Evolutionary conservation across 2,329 filamentous ascomycete species (phyloP).

Genomic region (Incumbomyces delicatus): DNA sequence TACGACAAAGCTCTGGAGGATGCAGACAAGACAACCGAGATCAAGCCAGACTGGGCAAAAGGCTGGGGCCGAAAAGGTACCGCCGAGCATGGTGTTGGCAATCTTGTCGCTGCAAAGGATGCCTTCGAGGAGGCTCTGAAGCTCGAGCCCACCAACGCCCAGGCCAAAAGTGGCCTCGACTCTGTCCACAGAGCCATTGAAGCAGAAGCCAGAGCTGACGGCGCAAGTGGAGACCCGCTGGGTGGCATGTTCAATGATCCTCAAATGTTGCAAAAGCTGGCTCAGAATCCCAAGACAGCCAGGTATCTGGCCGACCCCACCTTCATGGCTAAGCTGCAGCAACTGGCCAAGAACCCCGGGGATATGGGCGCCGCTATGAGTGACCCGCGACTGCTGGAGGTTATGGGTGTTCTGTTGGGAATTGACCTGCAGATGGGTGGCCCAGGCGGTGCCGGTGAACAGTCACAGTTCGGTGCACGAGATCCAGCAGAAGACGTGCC

Average conservation of each 20-base stretch:
- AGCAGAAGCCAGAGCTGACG: conserved; percentile 56
- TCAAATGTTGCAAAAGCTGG: conserved; percentile 78
- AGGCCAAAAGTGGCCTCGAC: conserved; percentile 78
- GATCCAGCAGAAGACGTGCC: conserved; percentile 62
- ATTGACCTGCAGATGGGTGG: conserved; percentile 74
- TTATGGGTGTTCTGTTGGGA: conserved; percentile 86
- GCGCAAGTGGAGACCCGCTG: conserved; percentile 61
- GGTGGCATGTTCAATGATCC: conserved; percentile 92
- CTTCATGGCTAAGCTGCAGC: conserved; percentile 86
- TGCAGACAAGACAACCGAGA: conserved; percentile 82
- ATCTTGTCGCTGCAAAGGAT: conserved; percentile 74
- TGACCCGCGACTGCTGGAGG: conserved; percentile 86
- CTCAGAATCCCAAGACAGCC: conserved; percentile 87
- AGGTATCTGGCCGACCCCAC: conserved; percentile 65
- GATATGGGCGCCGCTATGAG: conserved; percentile 67
- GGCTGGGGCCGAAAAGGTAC: conserved; percentile 91
- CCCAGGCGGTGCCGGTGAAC: conserved; percentile 34
- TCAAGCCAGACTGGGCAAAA: conserved; percentile 98
- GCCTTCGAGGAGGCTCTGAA: conserved; percentile 94
- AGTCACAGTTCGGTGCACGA: conserved; percentile 23
- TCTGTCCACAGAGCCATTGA: conserved; percentile 84
- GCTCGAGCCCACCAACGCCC: conserved; percentile 80
- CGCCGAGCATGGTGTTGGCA: conserved; percentile 76
- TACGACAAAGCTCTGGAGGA: conserved; percentile 78
- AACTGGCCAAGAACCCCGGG: conserved; percentile 69